Conservation (phyloP, 2,329 filamentous ascomycete species). For the Bertia moriformis region DNA sequence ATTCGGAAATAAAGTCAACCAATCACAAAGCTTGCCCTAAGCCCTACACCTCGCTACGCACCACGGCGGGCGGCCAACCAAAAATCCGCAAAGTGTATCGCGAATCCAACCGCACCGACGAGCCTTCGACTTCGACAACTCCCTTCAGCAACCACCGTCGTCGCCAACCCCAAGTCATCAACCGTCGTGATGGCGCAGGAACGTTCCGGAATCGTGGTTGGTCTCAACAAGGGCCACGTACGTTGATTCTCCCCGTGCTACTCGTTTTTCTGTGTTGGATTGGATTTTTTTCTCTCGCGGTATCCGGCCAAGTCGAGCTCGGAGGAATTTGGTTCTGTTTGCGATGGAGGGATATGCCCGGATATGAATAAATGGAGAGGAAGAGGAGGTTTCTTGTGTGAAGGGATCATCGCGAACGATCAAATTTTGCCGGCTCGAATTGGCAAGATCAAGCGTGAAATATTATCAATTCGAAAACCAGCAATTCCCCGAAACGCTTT, state of each 20-base stretch:
- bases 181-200: constrained; percentile 47
- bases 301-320: neutral
- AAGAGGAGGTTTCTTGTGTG: too few relatives aligned
- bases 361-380: neutral
- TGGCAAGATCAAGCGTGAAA: too few relatives aligned
- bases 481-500: too few relatives aligned
- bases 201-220: constrained; percentile 43
- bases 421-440: neutral
- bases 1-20: too few relatives aligned
- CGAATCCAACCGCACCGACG: neutral
- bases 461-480: too few relatives aligned
- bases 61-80: neutral
- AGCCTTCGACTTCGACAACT: neutral
- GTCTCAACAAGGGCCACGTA: constrained; percentile 53
- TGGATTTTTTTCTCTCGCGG: neutral
- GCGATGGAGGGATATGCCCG: neutral
- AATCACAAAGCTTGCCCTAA: constrained; percentile 12
- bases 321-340: neutral
- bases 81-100: neutral
- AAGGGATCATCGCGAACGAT: too few relatives aligned
- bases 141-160: constrained; percentile 4
- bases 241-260: neutral
- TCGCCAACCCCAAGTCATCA: constrained; percentile 7
- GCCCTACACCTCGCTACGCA: constrained; percentile 18
- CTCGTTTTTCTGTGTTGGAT: neutral